Percentiles rank a stretch among this genome's conserved stretches.
Conservation (phyloP, 2,329 filamentous ascomycete genomes). For the Calonectria crousiana region DNA sequence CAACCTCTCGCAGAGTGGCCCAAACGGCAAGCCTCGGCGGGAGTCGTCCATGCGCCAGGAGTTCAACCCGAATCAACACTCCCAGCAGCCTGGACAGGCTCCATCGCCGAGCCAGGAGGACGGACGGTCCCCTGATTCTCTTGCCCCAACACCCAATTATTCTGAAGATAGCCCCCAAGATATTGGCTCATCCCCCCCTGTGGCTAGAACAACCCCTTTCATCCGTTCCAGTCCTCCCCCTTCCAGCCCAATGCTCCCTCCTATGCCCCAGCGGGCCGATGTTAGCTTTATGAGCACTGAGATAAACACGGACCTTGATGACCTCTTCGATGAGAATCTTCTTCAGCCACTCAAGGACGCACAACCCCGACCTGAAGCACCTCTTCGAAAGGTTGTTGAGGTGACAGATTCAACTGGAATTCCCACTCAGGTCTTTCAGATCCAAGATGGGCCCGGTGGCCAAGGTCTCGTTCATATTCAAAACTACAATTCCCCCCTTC, state of each 20-base stretch:
- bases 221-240: conserved; percentile 72
- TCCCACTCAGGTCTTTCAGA: conserved; percentile 59
- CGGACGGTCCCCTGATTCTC: conserved; percentile 67
- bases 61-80: conserved; percentile 56
- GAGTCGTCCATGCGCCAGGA: conserved; percentile 71
- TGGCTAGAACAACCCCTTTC: conserved; percentile 72
- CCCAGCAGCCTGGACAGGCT: conserved; percentile 53
- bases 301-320: conserved; percentile 82
- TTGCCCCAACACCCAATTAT: conserved; percentile 63
- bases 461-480: conserved; percentile 52
- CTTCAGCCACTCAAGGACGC: conserved; percentile 55
- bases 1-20: conserved; percentile 45
- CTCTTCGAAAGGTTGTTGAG: conserved; percentile 42
- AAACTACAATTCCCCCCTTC: conserved; percentile 48
- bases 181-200: conserved; percentile 90
- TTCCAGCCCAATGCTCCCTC: conserved; percentile 83
- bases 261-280: conserved; percentile 76
- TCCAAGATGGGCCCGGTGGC: conserved; percentile 51
- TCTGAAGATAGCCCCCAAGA: conserved; percentile 80
- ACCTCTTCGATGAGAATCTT: conserved; percentile 74
- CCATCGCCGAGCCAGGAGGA: conserved; percentile 61
- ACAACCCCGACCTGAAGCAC: conserved; percentile 39
- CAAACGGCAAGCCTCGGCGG: conserved; percentile 61
- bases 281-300: conserved; percentile 88
- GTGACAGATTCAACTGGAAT: conserved; percentile 51